Evolutionary conservation across 805 yeast genomes (phyloP), one percentile per base, ranked within the genome.

Genomic region (Starmerella riodocensis): DNA sequence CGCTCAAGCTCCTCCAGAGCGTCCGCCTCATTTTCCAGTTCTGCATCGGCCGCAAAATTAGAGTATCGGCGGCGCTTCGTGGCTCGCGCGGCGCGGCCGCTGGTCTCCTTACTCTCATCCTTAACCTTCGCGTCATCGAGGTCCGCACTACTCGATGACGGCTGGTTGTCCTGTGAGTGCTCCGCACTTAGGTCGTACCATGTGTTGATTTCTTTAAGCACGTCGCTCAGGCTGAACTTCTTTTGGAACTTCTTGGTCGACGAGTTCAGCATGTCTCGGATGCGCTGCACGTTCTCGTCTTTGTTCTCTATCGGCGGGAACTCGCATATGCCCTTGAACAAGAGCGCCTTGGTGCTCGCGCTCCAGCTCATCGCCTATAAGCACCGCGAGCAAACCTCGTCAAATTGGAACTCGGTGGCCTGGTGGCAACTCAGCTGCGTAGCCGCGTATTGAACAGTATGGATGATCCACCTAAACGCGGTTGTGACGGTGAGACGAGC

Each of bases 171-270:
- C n/a, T n/a, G n/a, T n/a, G n/a, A n/a, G n/a, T n/a, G n/a, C n/a
- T n/a, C n/a, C n/a, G n/a, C n/a, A n/a, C 24, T 22, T 6, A 43
- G 32, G 18, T 23, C 21, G 30, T 33, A 43, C 40, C 40, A 37
- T 5, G 16, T n/a, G 14, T 26, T 11, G 3, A 44, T 19, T 26
- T 44, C 40, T 5, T 19, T 24, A 16, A 16, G 9, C 27, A 45
- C 33, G 29, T 46, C 50, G 14, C 12, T 16, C 2, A 19, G 3
- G 3, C 43, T 37, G 35, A 40, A 40, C 34, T 48, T 40, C 40
- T 29, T 40, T 19, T 37, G 40, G 35, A 40, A 38, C 25, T 48
- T 45, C 28, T 38, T 40, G 22, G 38, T 28, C 14, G 38, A 22
- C 20, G 27, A 11, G 30, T 46, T 46, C n/a, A 46, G 27, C 12